Evolutionary conservation across 768 basidiomycete genomes (phyloP).

Genomic region (Macrocybe gigantea): DNA sequence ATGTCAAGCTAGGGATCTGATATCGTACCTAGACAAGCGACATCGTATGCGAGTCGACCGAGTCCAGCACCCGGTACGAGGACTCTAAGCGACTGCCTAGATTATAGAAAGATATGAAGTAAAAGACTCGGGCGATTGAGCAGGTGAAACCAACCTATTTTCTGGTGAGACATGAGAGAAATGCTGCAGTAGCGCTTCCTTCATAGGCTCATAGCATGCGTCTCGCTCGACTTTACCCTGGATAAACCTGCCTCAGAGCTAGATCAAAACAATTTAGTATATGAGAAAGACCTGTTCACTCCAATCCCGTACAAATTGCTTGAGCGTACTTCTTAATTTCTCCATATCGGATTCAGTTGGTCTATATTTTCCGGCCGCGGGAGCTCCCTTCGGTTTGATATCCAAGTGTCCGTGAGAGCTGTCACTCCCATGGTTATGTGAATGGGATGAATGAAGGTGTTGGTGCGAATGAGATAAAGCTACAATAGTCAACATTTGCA

Average conservation of each 20-base stretch:
- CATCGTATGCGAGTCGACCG: slow-evolving; percentile 83
- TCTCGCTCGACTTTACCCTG: slow-evolving; percentile 78
- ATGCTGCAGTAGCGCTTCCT: slow-evolving; percentile 60
- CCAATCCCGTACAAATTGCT: slow-evolving; percentile 95
- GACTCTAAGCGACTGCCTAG: slow-evolving; percentile 56
- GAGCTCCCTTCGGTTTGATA: slow-evolving; percentile 13
- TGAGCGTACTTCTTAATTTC: slow-evolving; percentile 85
- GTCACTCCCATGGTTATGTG: slow-evolving; percentile 18
- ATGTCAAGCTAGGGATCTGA: neutral
- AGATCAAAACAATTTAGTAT: neutral
- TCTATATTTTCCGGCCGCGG: slow-evolving; percentile 25
- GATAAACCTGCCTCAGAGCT: neutral
- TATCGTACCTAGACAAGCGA: slow-evolving; percentile 68
- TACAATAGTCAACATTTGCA: neutral
- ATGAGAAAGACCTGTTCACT: slow-evolving; percentile 56
- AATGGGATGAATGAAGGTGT: slow-evolving; percentile 18
- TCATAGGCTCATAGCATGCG: slow-evolving; percentile 75
- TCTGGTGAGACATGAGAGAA: slow-evolving; percentile 51
- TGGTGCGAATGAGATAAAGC: slow-evolving; percentile 7
- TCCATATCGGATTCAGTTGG: slow-evolving; percentile 80
- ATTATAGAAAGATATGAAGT: neutral
- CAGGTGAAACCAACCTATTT: slow-evolving; percentile 39
- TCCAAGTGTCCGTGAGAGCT: too few species aligned
- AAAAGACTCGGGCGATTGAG: neutral
- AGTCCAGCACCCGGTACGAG: slow-evolving; percentile 90